Evolutionary conservation across 352 stramenopile genomes (phyloP), one percentile per base, ranked within the genome.

Genomic region (Phytopythium oedochilum): DNA sequence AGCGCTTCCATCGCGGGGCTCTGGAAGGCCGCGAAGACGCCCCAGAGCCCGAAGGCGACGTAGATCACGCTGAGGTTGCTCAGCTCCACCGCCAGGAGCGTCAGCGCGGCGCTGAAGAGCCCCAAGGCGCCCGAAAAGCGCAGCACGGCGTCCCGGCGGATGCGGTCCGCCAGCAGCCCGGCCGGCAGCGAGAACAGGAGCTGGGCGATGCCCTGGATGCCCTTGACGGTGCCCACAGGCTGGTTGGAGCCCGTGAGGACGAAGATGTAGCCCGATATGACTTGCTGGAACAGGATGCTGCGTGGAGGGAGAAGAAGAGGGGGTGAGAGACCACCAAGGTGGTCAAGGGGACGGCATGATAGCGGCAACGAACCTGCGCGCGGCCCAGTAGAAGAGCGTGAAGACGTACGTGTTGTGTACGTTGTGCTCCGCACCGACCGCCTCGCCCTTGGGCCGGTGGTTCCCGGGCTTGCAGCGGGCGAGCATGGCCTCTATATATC

Each of bases 181-280:
- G 75, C 77, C 1, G 82, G 82, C 12, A 92, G 51, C n/a, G 82
- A 86, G 49, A 88, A 88, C 1, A 86, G 23, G 20, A 92, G 68
- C 62, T 92, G 82, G 31, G 80, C 77, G 60, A 92, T 86, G 56
- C 82, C 82, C 48, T 90, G 79, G 55, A 92, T 86, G 56, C 82
- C 82, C 58, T 90, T 92, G 62, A 92, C 78, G 6, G 89, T 75
- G 26, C 82, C 82, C 43, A 92, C 82, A 32, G 82, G 79, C 51
- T 88, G 73, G 56, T 90, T 92, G 42, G 77, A 89, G 36, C 64
- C 43, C 14, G 82, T 89, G n/a, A 92, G 65, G 40, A 89, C 77
- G 60, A 81, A 92, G 15, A 92, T 70, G 53, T 88, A 92, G 43
- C 82, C 82, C 3, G 78, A 79, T 18, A 92, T 66, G 39, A 92